Base-by-base conservation (phyloP, 768 basidiomycete genomes). In the Trametes meyenii region DNA sequence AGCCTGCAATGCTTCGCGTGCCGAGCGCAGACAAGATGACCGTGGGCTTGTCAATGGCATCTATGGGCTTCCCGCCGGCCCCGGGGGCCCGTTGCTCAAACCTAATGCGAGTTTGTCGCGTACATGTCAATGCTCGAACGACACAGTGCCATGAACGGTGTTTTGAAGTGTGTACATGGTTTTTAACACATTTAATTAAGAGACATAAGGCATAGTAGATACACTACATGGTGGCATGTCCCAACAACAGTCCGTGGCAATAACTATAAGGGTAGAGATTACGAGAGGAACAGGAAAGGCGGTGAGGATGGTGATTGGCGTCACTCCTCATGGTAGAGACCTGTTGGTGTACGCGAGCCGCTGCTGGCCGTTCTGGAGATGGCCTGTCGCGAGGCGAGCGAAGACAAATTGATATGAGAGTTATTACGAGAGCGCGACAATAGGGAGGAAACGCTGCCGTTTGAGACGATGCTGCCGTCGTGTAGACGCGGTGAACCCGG, bases 381-480 rank as follows among this genome's bases (percentile, higher is more conserved):
- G 8, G 77, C 70, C 50, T 75, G 77, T 53, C 86, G 79, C 44
- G 87, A 78, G 35, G 79, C 74, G 60, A 85, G 70, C n/a, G 75
- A 77, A 39, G 83, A 78, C 42, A 90, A 69, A 69, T 82, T 90
- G 71, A 85, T 80, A 72, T 85, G 83, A 4, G 88, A 90, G 8
- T 80, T 78, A 64, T 89, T 90, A 65, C 86, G 78, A 65, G 89
- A 90, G 16, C 89, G 83, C 26, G 83, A 80, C 55, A 83, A 76
- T 50, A 83, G 71, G 23, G 76, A 76, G 60, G 78, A 72, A 13
- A 73, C 59, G 48, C 73, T 76, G 68, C 70, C 68, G 49, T 75
- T 70, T n/a, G 70, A 67, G 35, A 68, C 65, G 13, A 69, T 58
- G 61, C 58, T 68, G 39, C 63, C 70, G 53, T 65, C 68, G 50